Evolutionary conservation across 2,329 filamentous ascomycete genomes (phyloP), one percentile per base, ranked within the genome.

Genomic region (Bipolaris gigantea): DNA sequence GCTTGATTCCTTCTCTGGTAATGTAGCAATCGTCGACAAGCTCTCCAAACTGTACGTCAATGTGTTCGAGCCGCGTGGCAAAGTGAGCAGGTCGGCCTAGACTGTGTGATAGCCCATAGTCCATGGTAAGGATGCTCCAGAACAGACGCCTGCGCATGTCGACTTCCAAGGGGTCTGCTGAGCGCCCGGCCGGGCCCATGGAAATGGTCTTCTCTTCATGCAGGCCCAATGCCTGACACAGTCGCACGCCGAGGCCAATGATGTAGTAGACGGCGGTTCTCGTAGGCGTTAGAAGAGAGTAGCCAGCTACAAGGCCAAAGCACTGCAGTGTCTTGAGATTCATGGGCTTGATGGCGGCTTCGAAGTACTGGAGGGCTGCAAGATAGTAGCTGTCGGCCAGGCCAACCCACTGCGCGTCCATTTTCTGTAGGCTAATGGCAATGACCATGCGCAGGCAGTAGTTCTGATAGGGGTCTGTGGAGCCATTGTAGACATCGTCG

Each of bases 321-420:
- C 93, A 97, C 75, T 97, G 94, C 15, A 97, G 78, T 0, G 94
- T 95, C 66, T 88, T 90, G 27, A 97, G 76, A 71, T 97, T 90
- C 80, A 96, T 96, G n/a, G 88, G 86, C 48, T 87, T 86, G 50
- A 97, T 83, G 10, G 95, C 87, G 2, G 86, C 85, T 72, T 97
- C 90, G 57, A 97, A 86, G 65, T 87, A 87, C 57, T 88, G 86
- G 77, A 97, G 86, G 5, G 93, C 93, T 21, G 92, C 89, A 19
- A 97, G 82, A 69, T 97, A 97, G 76, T 96, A 97, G 70, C 91
- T 92, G 75, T 97, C 93, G 27, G 94, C 93, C 25, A 97, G 79
- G 21, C 92, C 92, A n/a, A 92, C 92, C 73, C 94, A 97, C 61
- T 90, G 87, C 0, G 88, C 85, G 70, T 92, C 90, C 66, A 97